Evolutionary conservation across 768 basidiomycete species (phyloP).

Genomic region (Boletus insuetus): DNA sequence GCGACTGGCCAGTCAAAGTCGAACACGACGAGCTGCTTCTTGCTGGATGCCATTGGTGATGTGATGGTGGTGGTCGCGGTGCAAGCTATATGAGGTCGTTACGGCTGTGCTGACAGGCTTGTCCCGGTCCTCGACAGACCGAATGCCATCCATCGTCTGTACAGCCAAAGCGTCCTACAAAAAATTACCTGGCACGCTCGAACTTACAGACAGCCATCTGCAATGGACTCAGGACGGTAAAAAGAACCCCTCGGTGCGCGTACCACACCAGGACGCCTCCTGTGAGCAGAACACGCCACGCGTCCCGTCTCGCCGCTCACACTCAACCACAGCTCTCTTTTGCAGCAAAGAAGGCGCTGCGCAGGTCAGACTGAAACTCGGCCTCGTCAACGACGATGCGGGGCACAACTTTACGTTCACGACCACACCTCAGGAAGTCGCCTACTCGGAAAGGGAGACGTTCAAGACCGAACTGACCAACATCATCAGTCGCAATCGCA

Average conservation of each 20-base stretch:
- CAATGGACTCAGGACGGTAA: conserved; percentile 81
- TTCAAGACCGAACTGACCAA: conserved; percentile 79
- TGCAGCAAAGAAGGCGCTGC: conserved; percentile 82
- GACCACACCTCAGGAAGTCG: conserved; percentile 53
- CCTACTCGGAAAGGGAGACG: conserved; percentile 69
- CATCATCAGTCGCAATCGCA: conserved; percentile 74
- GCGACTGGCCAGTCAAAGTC: conserved; percentile 90
- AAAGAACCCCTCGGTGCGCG: conserved; percentile 58
- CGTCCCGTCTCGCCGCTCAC: neutral
- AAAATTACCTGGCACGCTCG: conserved; percentile 71
- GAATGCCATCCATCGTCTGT: conserved; percentile 1
- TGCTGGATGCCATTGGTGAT: conserved; percentile 7
- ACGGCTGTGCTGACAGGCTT: neutral
- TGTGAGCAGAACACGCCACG: conserved; percentile 44
- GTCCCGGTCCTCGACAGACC: neutral
- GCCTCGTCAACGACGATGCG: conserved; percentile 61
- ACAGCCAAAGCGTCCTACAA: conserved; percentile 83
- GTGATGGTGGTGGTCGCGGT: neutral
- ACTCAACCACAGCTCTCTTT: conserved; percentile 58
- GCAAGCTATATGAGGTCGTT: neutral
- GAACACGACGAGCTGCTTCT: conserved; percentile 79
- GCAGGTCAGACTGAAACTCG: conserved; percentile 77
- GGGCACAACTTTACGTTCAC: conserved; percentile 85
- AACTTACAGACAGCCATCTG: conserved; percentile 69
- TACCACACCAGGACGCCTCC: conserved; percentile 56